These are phyloP conservation scores for Allium fistulosum DNA, from an alignment of 106 monocot species.

Conservation along the genomic window DNA sequence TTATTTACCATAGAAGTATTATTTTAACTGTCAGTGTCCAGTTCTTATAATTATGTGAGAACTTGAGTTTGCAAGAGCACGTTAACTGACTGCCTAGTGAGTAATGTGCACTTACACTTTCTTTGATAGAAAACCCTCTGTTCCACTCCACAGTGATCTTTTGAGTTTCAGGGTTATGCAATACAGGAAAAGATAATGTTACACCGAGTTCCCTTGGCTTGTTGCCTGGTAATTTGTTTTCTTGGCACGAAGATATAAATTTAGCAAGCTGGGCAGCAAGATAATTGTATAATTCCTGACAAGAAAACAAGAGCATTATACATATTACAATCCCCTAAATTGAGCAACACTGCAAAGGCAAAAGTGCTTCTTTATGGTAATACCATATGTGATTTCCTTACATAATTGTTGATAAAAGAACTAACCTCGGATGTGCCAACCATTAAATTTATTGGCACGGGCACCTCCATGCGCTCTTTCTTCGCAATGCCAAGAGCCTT, in stretches of 20 bases:
- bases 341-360: not conserved
- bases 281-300: conserved; percentile 24
- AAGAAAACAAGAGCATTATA: not conserved
- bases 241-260: conserved; percentile 7
- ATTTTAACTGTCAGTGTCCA: no score
- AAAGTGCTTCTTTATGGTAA: not conserved
- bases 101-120: conserved; percentile 10
- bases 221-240: conserved; percentile 1
- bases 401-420: no score
- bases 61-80: no score
- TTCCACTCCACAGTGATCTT: conserved; percentile 20
- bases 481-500: conserved; percentile 9
- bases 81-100: not conserved
- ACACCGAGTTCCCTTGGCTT: conserved; percentile 15
- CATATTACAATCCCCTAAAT: not conserved
- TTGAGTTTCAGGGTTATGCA: conserved; percentile 7
- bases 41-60: no score
- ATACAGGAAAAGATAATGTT: conserved; percentile 22
- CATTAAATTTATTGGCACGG: conserved; percentile 24
- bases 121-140: conserved; percentile 23
- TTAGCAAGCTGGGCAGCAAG: conserved; percentile 18
- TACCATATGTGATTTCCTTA: no score
- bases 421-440: conserved; percentile 27
- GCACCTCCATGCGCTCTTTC: conserved; percentile 16
- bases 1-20: no score